phyloP scores from a whole-genome alignment of 176 grass and related monocot genomes.

The Pharus latifolius region DNA sequence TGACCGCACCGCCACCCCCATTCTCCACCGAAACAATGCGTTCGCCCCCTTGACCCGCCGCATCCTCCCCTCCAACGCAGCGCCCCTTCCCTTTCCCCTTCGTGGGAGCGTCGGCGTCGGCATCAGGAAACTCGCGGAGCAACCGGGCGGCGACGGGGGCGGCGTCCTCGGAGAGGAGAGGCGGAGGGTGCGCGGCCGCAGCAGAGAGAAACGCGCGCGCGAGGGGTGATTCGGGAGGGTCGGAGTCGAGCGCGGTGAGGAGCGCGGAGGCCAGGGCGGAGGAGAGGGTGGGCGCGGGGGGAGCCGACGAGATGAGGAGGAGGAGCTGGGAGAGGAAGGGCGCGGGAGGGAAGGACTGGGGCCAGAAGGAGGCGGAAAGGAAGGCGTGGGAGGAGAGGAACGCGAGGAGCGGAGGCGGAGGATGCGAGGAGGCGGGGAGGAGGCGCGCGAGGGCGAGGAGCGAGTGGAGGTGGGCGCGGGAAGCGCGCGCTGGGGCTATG shows the following conservation, averaged over 20 bases:
- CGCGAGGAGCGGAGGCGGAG: slow-evolving; percentile 39
- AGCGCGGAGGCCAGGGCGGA: slow-evolving; percentile 34
- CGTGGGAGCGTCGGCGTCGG: slow-evolving; percentile 33
- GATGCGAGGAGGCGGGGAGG: slow-evolving; percentile 28
- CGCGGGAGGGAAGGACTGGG: slow-evolving; percentile 42
- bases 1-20: slow-evolving; percentile 28
- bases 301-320: slow-evolving; percentile 34
- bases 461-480: slow-evolving; percentile 82
- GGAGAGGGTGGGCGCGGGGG: slow-evolving; percentile 42
- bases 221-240: slow-evolving; percentile 32
- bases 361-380: slow-evolving; percentile 63
- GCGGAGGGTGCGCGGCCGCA: slow-evolving; percentile 43
- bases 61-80: not conserved
- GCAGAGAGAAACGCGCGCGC: slow-evolving; percentile 67
- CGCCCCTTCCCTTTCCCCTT: slow-evolving; percentile 53
- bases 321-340: slow-evolving; percentile 59
- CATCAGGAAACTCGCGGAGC: slow-evolving; percentile 49
- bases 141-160: slow-evolving; percentile 46
- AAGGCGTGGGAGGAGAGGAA: slow-evolving; percentile 55
- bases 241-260: slow-evolving; percentile 50
- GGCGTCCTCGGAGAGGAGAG: slow-evolving; percentile 39
- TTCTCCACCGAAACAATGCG: slow-evolving; percentile 25
- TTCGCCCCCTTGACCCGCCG: not conserved
- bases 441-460: slow-evolving; percentile 77
- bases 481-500: not conserved